Base-by-base conservation (phyloP, 371 early-diverging fungal species). In the Syncephalastrum sp. region DNA sequence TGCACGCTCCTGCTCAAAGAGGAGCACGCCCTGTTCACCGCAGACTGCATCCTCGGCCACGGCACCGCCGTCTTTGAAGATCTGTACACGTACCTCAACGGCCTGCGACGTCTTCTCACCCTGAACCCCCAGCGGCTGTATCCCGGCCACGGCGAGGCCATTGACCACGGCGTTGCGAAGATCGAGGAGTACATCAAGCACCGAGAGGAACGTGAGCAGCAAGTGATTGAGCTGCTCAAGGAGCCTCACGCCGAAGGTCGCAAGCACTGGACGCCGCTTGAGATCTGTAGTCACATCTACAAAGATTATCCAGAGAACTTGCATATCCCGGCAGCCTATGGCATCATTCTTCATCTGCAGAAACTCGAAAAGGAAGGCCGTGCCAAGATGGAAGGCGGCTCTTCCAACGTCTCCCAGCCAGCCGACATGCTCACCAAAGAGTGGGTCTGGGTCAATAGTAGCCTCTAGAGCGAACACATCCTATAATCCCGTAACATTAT, bases 21-120 rank as follows among this genome's bases (percentile, higher is more conserved):
- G 65, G 93, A 92, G 52, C 56, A 82, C 17, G 80, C 79, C 12
- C 42, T 95, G 3, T 90, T 94, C 43, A 84, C 90, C 1, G 94
- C 92, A 0, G 96, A 96, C 64, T 85, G 85, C 59, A 82, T 95
- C 0, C 71, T 96, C 50, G 96, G 96, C 0, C 87, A 92, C 47
- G 93, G 93, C 0, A 84, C 90, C 0, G 81, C 92, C 5, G 82
- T 90, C 4, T 94, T 95, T 76, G 85, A 90, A 33, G 80, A 91
- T 49, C 72, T 96, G 25, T 59, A 63, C 4, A 71, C 69, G 5
- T 92, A 92, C 61, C 74, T 96, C 56, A 50, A 67, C 3, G 87
- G 91, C 1, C 67, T 96, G 13, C 47, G 69, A 13, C 59, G 67
- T 5, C 60, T 92, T 17, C 53, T 79, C 38, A 64, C 47, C 0